Evolutionary conservation across 31 red algal genomes (phyloP).

Genomic region (Endocladia muricata): DNA sequence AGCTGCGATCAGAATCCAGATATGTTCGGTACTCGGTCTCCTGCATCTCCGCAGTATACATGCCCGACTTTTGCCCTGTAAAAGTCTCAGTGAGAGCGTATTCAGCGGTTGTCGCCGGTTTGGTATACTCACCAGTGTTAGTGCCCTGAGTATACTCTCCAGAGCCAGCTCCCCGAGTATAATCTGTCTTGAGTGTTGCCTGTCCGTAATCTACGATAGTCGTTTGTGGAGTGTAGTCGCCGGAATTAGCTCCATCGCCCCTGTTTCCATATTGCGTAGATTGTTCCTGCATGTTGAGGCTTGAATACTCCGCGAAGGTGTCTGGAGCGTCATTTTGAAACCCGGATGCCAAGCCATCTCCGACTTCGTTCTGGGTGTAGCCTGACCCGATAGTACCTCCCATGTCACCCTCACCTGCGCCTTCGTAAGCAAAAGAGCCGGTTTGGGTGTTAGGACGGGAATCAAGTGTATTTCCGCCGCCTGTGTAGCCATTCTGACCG

Average conservation of each 20-base stretch:
- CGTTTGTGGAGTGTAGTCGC: neutral
- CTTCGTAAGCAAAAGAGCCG: constrained; percentile 27
- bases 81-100: constrained; percentile 5
- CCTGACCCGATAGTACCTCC: constrained; percentile 17
- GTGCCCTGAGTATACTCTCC: no score
- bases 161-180: no score
- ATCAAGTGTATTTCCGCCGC: constrained; percentile 11
- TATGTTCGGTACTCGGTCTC: no score
- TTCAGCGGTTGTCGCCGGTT: neutral
- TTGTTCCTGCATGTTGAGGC: constrained; percentile 17
- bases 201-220: no score
- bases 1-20: no score
- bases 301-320: constrained; percentile 34
- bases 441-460: constrained; percentile 13
- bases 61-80: neutral
- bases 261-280: neutral
- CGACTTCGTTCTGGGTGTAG: neutral
- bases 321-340: constrained; percentile 8
- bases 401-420: constrained; percentile 11
- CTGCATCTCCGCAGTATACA: neutral
- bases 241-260: neutral
- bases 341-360: neutral
- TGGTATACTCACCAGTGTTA: neutral
- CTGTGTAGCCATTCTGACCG: constrained; percentile 3
- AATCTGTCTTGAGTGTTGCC: no score